Base-by-base conservation (phyloP, 352 stramenopile species). In the Globisporangium middletonii region DNA sequence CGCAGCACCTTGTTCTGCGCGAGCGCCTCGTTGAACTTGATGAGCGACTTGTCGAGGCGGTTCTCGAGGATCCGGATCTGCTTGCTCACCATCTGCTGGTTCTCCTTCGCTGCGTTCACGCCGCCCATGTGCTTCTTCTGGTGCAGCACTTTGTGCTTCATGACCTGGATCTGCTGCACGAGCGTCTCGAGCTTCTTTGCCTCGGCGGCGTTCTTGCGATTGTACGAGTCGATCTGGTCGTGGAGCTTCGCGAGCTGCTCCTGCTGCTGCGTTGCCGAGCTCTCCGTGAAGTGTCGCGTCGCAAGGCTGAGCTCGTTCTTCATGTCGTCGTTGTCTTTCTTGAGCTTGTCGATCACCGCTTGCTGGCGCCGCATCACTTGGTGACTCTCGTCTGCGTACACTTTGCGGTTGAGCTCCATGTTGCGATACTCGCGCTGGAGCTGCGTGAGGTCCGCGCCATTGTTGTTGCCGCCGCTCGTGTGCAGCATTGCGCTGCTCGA, bases 31-130 rank as follows among this genome's bases (percentile, higher is more conserved):
- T 99, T 99, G 59, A 98, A 98, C 68, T 98, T 98, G 35, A 98
- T 74, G 16, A 98, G 74, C 28, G 94, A 95, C 73, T 98, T 98
- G 73, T 99, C 95, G 43, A 99, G 76, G 1, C 92, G 83, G 71
- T 98, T 98, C 65, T 99, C 96, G n/a, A 99, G 72, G 51, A 98
- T 97, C 42, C 82, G 81, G 49, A 98, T 97, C 77, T 98, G 94
- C 72, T 98, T 99, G 68, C 93, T 82, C 28, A 98, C 83, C 77
- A 97, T 95, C 66, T 95, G 79, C 57, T 98, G 86, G 71, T 98
- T 98, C 69, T 99, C 95, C 41, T 92, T 87, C 6, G 93, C 87
- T 5, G 95, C 95, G 72, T 98, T 98, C 16, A 98, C 87, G 28
- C 96, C 96, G 50, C 96, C 96, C 88, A 98, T 98, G 72, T 97